These are phyloP conservation scores for Massarina eburnea DNA, from an alignment of 2,329 filamentous ascomycete species.

Conservation along the genomic window DNA sequence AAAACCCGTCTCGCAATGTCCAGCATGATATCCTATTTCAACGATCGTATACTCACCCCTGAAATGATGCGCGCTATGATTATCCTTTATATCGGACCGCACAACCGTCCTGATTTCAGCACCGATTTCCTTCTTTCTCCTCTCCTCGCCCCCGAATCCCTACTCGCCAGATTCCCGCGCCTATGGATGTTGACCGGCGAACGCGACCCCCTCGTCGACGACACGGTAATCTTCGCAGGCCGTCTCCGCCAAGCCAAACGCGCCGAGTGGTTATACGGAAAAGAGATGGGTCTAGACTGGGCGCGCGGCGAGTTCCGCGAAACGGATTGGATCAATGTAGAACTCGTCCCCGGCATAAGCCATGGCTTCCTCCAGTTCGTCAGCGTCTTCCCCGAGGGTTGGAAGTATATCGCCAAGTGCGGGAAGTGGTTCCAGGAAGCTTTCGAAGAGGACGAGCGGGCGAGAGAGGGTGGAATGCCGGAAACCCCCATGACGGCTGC, in stretches of 20 bases:
- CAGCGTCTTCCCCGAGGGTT: slow-evolving; percentile 82
- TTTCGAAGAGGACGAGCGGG: slow-evolving; percentile 52
- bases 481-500: slow-evolving; percentile 1
- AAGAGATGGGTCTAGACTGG: slow-evolving; percentile 59
- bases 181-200: slow-evolving; percentile 94
- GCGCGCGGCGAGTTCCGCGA: slow-evolving; percentile 64
- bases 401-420: slow-evolving; percentile 80
- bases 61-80: slow-evolving; percentile 99
- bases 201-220: slow-evolving; percentile 91
- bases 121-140: slow-evolving; percentile 91
- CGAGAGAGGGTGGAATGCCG: slow-evolving; percentile 37
- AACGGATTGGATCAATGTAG: slow-evolving; percentile 76
- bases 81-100: slow-evolving; percentile 91
- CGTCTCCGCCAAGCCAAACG: slow-evolving; percentile 77
- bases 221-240: slow-evolving; percentile 94
- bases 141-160: slow-evolving; percentile 79
- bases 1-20: slow-evolving; percentile 89
- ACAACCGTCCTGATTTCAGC: slow-evolving; percentile 88
- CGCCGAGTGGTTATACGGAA: slow-evolving; percentile 56
- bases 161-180: slow-evolving; percentile 87
- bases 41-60: slow-evolving; percentile 88
- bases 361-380: slow-evolving; percentile 96
- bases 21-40: slow-evolving; percentile 98
- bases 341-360: slow-evolving; percentile 82
- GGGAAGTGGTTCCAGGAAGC: slow-evolving; percentile 80